Evolutionary conservation across 768 basidiomycete species (phyloP).

Genomic region (Pulveroboletus sp.): DNA sequence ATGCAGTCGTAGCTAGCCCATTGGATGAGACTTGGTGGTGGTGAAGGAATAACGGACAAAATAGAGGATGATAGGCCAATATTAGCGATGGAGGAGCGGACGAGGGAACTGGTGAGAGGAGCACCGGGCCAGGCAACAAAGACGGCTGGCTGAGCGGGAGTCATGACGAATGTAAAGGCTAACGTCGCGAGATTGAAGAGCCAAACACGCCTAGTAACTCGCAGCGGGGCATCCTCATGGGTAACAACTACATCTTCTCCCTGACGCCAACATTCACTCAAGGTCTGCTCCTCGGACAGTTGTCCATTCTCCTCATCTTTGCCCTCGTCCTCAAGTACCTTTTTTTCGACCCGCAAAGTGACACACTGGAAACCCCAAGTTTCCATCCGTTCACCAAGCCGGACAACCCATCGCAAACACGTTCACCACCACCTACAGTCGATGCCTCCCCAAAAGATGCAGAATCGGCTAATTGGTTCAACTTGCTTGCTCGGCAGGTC

Average conservation of each 20-base stretch:
- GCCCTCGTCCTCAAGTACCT: conserved; percentile 87
- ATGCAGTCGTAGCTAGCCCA: conserved; percentile 90
- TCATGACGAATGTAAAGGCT: background rate
- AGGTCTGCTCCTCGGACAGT: conserved; percentile 87
- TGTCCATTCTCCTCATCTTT: conserved; percentile 77
- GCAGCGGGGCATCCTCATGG: conserved; percentile 11
- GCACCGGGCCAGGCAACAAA: conserved; percentile 53
- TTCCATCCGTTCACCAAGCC: conserved; percentile 58
- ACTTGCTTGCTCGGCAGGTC: conserved; percentile 78
- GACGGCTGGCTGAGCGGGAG: conserved; percentile 18
- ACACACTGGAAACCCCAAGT: conserved; percentile 49
- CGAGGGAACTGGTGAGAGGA: conserved; percentile 48
- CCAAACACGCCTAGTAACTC: background rate
- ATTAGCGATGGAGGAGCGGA: conserved; percentile 38
- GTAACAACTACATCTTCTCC: conserved; percentile 58
- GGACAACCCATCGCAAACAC: conserved; percentile 40
- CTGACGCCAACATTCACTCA: conserved; percentile 92
- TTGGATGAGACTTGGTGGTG: conserved; percentile 43
- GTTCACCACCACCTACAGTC: conserved; percentile 18
- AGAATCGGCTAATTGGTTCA: conserved; percentile 92
- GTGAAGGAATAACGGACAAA: conserved; percentile 23
- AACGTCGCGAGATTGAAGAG: no score
- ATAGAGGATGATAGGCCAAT: conserved; percentile 29
- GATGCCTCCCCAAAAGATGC: conserved; percentile 22
- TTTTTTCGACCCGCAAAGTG: conserved; percentile 77